Base-by-base conservation (phyloP, 805 yeast genomes). In the Ogataea sp. region DNA sequence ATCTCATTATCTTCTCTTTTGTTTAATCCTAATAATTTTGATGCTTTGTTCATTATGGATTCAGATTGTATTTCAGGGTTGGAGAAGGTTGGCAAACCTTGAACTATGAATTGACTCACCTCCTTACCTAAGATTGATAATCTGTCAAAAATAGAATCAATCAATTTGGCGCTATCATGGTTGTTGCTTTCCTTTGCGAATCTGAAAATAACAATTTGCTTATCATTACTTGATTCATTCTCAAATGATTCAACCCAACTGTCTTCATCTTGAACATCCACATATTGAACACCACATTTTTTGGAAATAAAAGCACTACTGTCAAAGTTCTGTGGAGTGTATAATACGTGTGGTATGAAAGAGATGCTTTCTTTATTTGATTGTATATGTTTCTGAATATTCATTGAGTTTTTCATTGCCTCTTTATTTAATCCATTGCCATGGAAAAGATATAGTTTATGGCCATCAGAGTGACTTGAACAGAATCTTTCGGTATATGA, bases 71-170 rank as follows among this genome's bases (percentile, higher is more conserved):
- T 15, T 16, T 6, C 4, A 15, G 33, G 33, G 3, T 5, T 4
- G 9, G 39, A 32, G 34, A 49, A 49, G 7, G 44, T 29, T 27
- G 67, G 67, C 20, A 60, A 35, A 16, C 65, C 66, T 46, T 62
- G 66, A 32, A 62, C 44, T 23, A 60, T 49, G 8, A 59, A 42
- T 21, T 43, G 36, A 4, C 14, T 31, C 32, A 24, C 18, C 11
- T 17, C 18, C 23, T n/a, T 29, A 21, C 36, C 29, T 26, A 28
- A 13, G 6, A 32, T 10, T 3, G 16, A 20, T 3, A 32, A 13
- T 10, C 28, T 26, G 27, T 33, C 30, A 41, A 42, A 17, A 39
- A 31, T 24, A 34, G 38, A 20, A 39, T 33, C 36, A 14, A 33
- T 7, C n/a, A 23, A 21, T 5, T 21, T 6, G 27, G 6, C 33